Evolutionary conservation across 768 basidiomycete genomes (phyloP).

Genomic region (Suillus brevipes): DNA sequence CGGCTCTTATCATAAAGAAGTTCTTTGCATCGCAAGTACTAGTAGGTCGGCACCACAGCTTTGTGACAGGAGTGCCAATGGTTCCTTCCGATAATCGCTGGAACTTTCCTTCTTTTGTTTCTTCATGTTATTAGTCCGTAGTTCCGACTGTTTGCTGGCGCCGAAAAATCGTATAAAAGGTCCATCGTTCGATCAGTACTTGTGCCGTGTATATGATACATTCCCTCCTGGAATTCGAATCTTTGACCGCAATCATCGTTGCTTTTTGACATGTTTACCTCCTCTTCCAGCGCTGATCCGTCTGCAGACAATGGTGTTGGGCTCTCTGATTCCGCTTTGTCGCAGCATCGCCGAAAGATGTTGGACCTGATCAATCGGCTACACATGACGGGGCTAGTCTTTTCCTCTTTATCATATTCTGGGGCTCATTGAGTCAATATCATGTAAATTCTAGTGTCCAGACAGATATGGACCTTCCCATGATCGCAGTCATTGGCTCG

Average conservation of each 20-base stretch:
- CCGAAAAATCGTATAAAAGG: not conserved
- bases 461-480: conserved; percentile 69
- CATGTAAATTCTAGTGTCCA: conserved; percentile 49
- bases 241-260: not conserved
- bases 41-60: not conserved
- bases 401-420: conserved; percentile 5
- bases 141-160: not conserved
- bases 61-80: not conserved
- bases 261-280: not conserved
- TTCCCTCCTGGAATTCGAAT: not conserved
- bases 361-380: conserved; percentile 61
- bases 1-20: not conserved
- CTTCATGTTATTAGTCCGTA: not conserved
- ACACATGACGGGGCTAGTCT: conserved; percentile 57
- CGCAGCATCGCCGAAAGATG: conserved; percentile 46
- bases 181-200: not conserved
- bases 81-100: not conserved
- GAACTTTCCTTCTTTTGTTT: not conserved
- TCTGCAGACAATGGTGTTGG: conserved; percentile 41
- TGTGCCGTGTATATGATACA: not conserved
- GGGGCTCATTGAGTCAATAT: not conserved
- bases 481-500: conserved; percentile 70
- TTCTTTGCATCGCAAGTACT: not conserved
- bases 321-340: conserved; percentile 47
- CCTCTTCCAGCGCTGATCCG: not conserved